Conservation (phyloP, 1,139 yeast species). For the Protomyces pachydermus region DNA sequence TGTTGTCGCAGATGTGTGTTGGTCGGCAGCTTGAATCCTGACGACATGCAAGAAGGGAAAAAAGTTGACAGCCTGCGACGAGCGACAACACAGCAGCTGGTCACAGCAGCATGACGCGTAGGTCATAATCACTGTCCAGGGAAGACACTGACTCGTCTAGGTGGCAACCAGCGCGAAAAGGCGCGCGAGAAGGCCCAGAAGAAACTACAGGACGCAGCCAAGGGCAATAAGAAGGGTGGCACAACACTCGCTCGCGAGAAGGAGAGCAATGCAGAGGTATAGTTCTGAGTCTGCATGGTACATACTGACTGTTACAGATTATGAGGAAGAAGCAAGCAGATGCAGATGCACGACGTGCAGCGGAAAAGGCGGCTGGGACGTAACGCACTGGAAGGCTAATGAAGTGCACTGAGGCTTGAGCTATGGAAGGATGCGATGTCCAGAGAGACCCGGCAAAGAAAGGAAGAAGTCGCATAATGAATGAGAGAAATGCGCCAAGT, state of each 20-base stretch:
- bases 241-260: neutral
- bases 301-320: neutral
- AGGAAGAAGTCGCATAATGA: no score
- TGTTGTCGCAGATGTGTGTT: no score
- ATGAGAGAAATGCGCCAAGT: no score
- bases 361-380: neutral
- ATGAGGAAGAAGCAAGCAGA: neutral
- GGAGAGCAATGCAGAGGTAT: neutral
- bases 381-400: neutral
- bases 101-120: no score
- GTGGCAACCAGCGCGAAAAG: neutral
- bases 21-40: no score
- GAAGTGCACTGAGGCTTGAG: neutral
- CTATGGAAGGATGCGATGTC: no score
- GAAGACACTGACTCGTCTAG: neutral
- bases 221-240: neutral
- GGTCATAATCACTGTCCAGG: no score
- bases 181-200: neutral
- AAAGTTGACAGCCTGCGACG: no score
- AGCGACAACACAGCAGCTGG: no score
- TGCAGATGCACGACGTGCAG: neutral
- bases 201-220: neutral
- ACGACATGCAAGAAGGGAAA: no score
- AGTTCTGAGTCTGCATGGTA: neutral
- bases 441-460: no score